Percentiles rank a stretch among this genome's conserved stretches.
Conservation (phyloP, 2,329 filamentous ascomycete species). For the Coniochaeta sp. region DNA sequence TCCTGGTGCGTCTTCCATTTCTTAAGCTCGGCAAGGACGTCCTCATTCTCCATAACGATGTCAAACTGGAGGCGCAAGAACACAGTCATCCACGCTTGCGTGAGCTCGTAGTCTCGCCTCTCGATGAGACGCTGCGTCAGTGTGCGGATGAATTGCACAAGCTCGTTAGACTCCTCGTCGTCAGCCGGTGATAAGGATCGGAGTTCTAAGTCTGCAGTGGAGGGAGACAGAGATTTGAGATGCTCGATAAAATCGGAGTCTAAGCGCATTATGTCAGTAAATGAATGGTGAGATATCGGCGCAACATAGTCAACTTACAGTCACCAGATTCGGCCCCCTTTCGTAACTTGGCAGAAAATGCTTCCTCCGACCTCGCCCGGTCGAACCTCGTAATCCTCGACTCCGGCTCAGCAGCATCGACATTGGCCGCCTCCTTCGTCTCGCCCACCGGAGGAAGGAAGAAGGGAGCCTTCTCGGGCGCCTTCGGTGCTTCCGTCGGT, state of each 20-base stretch:
- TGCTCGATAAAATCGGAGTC: constrained; percentile 66
- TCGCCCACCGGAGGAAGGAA: constrained; percentile 68
- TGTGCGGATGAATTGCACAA: constrained; percentile 73
- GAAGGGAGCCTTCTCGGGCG: constrained; percentile 90
- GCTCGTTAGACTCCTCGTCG: constrained; percentile 55
- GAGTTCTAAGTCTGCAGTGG: constrained; percentile 83
- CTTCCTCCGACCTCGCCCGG: constrained; percentile 45
- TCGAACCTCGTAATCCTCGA: constrained; percentile 67
- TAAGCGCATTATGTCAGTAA: constrained; percentile 17
- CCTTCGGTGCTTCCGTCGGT: constrained; percentile 84
- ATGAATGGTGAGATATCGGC: not conserved
- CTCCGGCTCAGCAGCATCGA: constrained; percentile 34
- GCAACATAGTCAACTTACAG: constrained; percentile 41
- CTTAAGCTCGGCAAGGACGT: constrained; percentile 50
- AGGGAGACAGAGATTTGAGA: constrained; percentile 73
- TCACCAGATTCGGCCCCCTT: constrained; percentile 45
- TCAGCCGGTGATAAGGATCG: constrained; percentile 59
- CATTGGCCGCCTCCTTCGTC: constrained; percentile 18
- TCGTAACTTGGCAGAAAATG: constrained; percentile 50
- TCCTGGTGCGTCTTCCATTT: constrained; percentile 69
- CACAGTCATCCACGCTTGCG: constrained; percentile 96
- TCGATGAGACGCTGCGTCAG: constrained; percentile 62
- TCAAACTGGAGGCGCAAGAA: constrained; percentile 75
- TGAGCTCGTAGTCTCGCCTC: constrained; percentile 82
- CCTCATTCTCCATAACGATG: constrained; percentile 40